phyloP scores from a whole-genome alignment of 1,284 basidiomycete species.

The Apiotrichum mycotoxinovorans region DNA sequence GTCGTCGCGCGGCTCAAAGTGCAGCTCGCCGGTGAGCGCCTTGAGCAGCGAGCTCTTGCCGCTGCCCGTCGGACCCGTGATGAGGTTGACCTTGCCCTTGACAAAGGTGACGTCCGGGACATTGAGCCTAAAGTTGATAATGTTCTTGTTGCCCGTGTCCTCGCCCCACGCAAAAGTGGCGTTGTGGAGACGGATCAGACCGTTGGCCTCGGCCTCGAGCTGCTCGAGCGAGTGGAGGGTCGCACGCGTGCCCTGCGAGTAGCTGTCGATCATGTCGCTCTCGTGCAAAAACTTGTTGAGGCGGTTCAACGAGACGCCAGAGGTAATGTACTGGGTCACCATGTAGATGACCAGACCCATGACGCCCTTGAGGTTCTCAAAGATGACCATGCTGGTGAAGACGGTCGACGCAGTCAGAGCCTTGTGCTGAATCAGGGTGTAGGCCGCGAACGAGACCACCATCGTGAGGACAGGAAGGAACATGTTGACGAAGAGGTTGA shows the following conservation, averaged over 20 bases:
- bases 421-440: constrained; percentile 54
- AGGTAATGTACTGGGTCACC: constrained; percentile 40
- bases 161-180: constrained; percentile 45
- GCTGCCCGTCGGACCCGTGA: constrained; percentile 58
- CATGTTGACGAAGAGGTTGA: constrained; percentile 51
- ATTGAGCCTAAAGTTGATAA: constrained; percentile 53
- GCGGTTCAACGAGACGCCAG: constrained; percentile 56
- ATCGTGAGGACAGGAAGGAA: constrained; percentile 65
- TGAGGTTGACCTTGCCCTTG: constrained; percentile 58
- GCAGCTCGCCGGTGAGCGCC: constrained; percentile 55
- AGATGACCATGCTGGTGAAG: constrained; percentile 49
- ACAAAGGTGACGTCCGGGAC: constrained; percentile 60
- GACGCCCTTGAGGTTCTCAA: constrained; percentile 45
- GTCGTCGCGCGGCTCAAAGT: constrained; percentile 52
- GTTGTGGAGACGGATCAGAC: constrained; percentile 40
- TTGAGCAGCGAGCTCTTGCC: constrained; percentile 50
- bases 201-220: constrained; percentile 36
- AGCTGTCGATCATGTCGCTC: constrained; percentile 59
- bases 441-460: constrained; percentile 63
- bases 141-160: constrained; percentile 24
- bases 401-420: constrained; percentile 51
- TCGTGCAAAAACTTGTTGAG: constrained; percentile 54
- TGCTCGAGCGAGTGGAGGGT: constrained; percentile 29
- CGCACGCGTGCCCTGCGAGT: constrained; percentile 32
- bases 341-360: constrained; percentile 34